These are phyloP conservation scores for Escovopsis sp. DNA, from an alignment of 2,329 filamentous ascomycete genomes.

Conservation along the genomic window DNA sequence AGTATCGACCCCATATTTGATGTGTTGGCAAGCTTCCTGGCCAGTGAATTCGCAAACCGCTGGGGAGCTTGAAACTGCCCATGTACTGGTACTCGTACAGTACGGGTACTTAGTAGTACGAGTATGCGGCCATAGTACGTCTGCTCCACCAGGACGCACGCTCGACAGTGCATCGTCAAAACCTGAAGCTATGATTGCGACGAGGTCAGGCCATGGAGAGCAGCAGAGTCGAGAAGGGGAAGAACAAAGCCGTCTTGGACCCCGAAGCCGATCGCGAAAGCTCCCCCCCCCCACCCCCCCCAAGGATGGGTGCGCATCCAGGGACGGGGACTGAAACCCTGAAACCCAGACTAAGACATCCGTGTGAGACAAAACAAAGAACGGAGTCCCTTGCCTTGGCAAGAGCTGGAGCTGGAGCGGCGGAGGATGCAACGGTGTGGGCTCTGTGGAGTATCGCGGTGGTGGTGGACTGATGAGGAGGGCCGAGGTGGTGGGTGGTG, in stretches of 20 bases:
- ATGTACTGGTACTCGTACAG: constrained; percentile 27
- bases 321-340: no score
- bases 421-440: no score
- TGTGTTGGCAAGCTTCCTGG: constrained; percentile 79
- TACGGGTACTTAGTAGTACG: background rate
- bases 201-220: constrained; percentile 17
- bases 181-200: constrained; percentile 9
- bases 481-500: no score
- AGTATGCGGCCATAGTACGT: background rate
- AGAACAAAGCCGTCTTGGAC: background rate
- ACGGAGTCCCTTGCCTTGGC: no score
- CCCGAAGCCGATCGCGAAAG: no score
- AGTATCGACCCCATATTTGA: constrained; percentile 51
- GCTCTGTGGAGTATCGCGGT: no score
- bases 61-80: constrained; percentile 22
- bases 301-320: no score
- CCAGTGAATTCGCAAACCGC: constrained; percentile 58
- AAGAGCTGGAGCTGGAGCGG: no score
- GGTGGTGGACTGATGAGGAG: no score
- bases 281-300: no score
- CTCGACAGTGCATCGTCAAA: constrained; percentile 28
- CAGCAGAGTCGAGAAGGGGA: background rate
- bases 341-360: no score
- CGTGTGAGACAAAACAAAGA: no score
- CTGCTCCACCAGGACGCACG: constrained; percentile 11